Evolutionary conservation across 768 basidiomycete genomes (phyloP).

Genomic region (Tulasnella sp.): DNA sequence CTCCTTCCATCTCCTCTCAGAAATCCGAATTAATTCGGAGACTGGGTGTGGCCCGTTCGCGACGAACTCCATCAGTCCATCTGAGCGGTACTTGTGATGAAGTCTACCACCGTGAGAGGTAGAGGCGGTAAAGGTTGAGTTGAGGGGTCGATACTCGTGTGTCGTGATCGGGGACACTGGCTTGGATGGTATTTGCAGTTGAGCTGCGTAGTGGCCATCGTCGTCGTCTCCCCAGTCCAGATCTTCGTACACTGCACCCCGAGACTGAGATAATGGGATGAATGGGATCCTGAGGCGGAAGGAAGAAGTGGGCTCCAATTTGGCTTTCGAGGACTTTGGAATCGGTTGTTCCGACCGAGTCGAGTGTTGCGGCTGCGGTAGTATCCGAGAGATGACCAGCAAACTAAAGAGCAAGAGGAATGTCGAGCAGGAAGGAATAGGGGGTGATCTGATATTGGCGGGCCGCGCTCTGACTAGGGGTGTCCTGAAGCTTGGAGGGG

Average conservation of each 20-base stretch:
- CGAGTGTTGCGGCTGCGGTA: neutral
- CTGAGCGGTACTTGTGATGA: neutral
- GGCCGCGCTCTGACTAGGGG: neutral
- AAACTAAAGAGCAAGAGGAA: neutral
- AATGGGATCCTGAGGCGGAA: neutral
- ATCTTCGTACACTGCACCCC: neutral
- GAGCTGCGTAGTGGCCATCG: neutral
- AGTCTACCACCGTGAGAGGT: neutral
- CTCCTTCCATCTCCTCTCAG: constrained; percentile 30
- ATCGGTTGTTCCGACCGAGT: too few species aligned
- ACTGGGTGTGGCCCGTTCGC: constrained; percentile 34
- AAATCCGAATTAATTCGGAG: constrained; percentile 30
- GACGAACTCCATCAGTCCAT: constrained; percentile 31
- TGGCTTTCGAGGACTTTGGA: too few species aligned
- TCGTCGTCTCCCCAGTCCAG: constrained; percentile 4
- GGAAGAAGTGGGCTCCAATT: neutral
- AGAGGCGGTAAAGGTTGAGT: neutral
- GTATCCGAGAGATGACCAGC: neutral
- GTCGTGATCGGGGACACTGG: too few species aligned
- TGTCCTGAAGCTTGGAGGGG: neutral
- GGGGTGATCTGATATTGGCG: neutral
- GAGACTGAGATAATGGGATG: neutral
- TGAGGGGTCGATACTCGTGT: neutral
- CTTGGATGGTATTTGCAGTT: neutral
- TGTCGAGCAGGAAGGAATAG: neutral